Evolutionary conservation across 768 basidiomycete species (phyloP), one percentile per base, ranked within the genome.

Genomic region (Phlebiopsis flavidoalba): DNA sequence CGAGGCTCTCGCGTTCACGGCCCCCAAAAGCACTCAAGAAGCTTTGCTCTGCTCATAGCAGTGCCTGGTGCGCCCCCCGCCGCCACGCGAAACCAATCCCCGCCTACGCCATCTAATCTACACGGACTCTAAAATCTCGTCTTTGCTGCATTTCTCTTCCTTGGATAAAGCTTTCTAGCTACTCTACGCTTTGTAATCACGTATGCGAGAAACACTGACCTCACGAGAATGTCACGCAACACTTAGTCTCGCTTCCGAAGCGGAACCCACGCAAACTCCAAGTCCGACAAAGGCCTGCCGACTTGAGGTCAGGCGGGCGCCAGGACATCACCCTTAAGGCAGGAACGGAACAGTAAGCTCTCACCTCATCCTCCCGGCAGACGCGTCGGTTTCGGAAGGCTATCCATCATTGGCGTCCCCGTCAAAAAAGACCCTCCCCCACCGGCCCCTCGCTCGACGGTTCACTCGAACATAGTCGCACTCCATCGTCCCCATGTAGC

Each of bases 351-450:
- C 60, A 46, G 6, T 66, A 17, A 68, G 66, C 17, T 59, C 69
- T 60, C 66, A 3, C 68, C 66, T 24, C 68, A 31, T 68, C 68
- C 70, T 68, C 2, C 70, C 54, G 33, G 61, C 54, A 56, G 65
- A 66, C 58, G 69, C 70, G 8, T 71, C 69, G 0, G 65, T 72
- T 55, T 80, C 80, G 17, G 88, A 89, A 64, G 86, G 86, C 14
- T 93, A 93, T 70, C 91, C 91, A 2, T 86, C 88, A n/a, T 22
- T 93, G 91, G 91, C 84, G n/a, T 93, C 1, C 91, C 91, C 17
- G n/a, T n/a, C n/a, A n/a, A n/a, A 83, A 77, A 61, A 80, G 91
- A 14, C 91, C n/a, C 92, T 2, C 85, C 85, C 15, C 88, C 84
- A 0, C 91, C 91, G 0, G 83, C 83, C 8, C 91, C 92, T 3